phyloP scores from a whole-genome alignment of 2,329 filamentous ascomycete species.

The Fusarium camptoceras region DNA sequence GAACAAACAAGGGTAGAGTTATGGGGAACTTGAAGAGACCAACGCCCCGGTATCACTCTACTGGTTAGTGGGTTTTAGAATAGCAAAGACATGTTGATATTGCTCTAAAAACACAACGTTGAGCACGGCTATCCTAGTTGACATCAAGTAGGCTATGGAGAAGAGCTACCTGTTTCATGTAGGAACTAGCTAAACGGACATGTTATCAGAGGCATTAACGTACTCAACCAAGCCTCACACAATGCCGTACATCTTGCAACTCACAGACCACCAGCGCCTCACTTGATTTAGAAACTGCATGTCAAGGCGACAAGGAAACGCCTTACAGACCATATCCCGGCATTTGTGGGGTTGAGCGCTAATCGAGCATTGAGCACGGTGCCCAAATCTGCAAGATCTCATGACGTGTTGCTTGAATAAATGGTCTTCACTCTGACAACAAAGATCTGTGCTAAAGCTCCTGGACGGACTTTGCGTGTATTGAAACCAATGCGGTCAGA shows the following conservation, averaged over 20 bases:
- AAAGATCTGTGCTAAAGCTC: slow-evolving; percentile 16
- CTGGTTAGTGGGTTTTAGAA: neutral
- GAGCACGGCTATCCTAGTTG: neutral
- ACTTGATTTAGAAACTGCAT: slow-evolving; percentile 4
- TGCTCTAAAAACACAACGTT: neutral
- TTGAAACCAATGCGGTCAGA: neutral
- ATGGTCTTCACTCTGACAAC: neutral
- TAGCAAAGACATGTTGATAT: neutral
- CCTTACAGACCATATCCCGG: slow-evolving; percentile 2
- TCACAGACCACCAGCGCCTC: slow-evolving; percentile 32
- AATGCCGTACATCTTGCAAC: slow-evolving; percentile 17
- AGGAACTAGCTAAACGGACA: neutral
- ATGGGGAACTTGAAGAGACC: slow-evolving; percentile 22
- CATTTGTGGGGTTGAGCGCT: slow-evolving; percentile 25
- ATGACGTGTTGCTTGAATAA: neutral
- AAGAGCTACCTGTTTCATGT: neutral
- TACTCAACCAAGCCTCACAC: neutral
- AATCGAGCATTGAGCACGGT: slow-evolving; percentile 20
- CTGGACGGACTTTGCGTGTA: slow-evolving; percentile 5
- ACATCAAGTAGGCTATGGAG: neutral
- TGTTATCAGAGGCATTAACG: neutral
- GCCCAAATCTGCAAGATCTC: slow-evolving; percentile 20
- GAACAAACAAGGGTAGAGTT: slow-evolving; percentile 34
- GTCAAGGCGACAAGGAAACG: slow-evolving; percentile 16
- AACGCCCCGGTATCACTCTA: neutral